Percentiles rank a stretch among this genome's conserved stretches.
phyloP scores from a whole-genome alignment of 225 moss, liverwort and hornwort genomes.

The Asterella californica region DNA sequence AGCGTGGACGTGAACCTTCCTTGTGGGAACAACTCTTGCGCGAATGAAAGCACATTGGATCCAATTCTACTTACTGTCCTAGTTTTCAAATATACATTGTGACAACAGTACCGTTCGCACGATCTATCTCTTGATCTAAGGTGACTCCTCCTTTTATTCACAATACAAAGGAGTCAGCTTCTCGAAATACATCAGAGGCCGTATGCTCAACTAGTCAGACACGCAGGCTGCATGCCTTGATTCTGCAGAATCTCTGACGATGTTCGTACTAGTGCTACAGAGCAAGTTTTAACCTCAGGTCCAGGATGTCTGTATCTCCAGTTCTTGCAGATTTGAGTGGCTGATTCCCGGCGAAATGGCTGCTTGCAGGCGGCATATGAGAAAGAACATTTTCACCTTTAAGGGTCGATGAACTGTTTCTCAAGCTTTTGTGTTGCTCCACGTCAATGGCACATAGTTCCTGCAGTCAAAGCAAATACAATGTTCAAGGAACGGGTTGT shows the following conservation, averaged over 20 bases:
- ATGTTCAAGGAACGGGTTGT: slow-evolving; percentile 19
- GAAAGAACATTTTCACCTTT: slow-evolving; percentile 16
- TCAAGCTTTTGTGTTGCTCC: slow-evolving; percentile 28
- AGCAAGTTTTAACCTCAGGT: slow-evolving; percentile 44
- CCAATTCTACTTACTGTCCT: not conserved
- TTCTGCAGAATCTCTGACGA: not conserved
- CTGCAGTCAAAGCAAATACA: slow-evolving; percentile 28
- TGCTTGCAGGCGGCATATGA: slow-evolving; percentile 9
- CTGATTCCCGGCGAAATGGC: not conserved
- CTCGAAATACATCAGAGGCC: not conserved
- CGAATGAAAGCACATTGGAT: not conserved
- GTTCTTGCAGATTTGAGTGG: slow-evolving; percentile 12
- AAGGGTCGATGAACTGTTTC: slow-evolving; percentile 14
- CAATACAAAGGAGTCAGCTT: slow-evolving; percentile 9
- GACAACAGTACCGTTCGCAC: not conserved
- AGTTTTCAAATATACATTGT: not conserved
- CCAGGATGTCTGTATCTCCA: slow-evolving; percentile 32
- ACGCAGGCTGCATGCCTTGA: not conserved
- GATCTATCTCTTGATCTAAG: slow-evolving; percentile 4
- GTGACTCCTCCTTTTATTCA: not conserved
- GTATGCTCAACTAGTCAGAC: not conserved
- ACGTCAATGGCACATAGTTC: slow-evolving; percentile 29
- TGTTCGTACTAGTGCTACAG: slow-evolving; percentile 14
- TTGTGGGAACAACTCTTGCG: not conserved
- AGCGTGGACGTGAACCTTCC: not conserved